Evolutionary conservation across 768 basidiomycete species (phyloP), one percentile per base, ranked within the genome.

Genomic region (Boletus subparvulus): DNA sequence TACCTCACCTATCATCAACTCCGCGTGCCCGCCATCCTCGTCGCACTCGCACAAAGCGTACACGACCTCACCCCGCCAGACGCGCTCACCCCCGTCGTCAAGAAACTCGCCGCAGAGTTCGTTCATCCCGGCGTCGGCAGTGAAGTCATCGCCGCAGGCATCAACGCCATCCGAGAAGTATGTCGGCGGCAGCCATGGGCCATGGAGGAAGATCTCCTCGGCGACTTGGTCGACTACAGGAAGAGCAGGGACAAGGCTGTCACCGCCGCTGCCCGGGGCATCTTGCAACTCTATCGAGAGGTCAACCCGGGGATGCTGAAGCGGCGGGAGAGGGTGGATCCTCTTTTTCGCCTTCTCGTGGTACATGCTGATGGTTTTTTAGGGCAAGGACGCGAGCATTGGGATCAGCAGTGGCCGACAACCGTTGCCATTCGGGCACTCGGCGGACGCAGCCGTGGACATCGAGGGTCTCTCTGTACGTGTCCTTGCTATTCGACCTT

Each of bases 1-100:
- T 99, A 97, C 73, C 84, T 99, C 63, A 83, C 88, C 14, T 85
- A 96, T 68, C 88, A 90, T 68, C 97, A 98, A 73, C 85, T 97
- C 24, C 88, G 88, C 49, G 87, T 98, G 50, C 94, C 97, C 4
- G 80, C 90, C 54, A 96, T 98, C 72, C 88, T 99, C 56, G 95
- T 92, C 56, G 84, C 90, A 3, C 86, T 99, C 55, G 95, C 94
- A 17, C 94, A 98, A 68, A 94, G 92, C 14, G 90, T 94, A 0
- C 97, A 99, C 71, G 92, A 96, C 42, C 81, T 96, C 47, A 97
- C 94, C 0, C 97, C 95, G 3, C 96, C 96, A 0, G 95, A 98
- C 67, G 92, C 82, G 4, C 77, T 99, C 7, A 86, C 84, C 5
- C 97, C 97, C 13, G 90, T 95, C 44, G 77, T 99, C 54, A 82